Percentiles rank a stretch among this genome's conserved stretches.
Evolutionary conservation across 192 early-diverging fungal genomes (phyloP).

Genomic region (Dissophora ornata): DNA sequence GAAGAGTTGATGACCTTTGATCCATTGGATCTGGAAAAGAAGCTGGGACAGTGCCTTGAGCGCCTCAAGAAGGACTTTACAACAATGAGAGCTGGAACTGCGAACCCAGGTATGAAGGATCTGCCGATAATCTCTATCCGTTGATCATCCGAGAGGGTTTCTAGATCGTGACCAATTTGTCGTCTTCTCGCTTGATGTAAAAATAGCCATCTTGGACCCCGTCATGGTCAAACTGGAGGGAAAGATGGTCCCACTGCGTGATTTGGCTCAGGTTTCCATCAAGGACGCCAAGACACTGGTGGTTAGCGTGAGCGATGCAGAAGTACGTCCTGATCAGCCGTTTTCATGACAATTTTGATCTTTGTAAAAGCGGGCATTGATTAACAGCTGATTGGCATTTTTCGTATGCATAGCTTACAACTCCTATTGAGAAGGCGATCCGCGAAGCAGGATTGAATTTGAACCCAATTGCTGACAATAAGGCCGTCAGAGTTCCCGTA

Average conservation of each 20-base stretch:
- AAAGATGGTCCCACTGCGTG: slow-evolving; percentile 65
- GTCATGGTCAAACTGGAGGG: slow-evolving; percentile 71
- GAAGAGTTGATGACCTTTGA: slow-evolving; percentile 61
- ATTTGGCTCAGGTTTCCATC: slow-evolving; percentile 80
- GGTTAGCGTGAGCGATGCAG: slow-evolving; percentile 80
- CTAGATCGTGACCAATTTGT: too few species aligned
- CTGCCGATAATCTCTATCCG: too few species aligned
- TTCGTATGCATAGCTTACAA: slow-evolving; percentile 47
- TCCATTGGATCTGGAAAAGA: slow-evolving; percentile 64
- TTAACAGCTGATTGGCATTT: too few species aligned
- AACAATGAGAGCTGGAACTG: slow-evolving; percentile 74
- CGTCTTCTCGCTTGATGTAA: neutral
- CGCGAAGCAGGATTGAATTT: slow-evolving; percentile 80
- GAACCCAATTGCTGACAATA: slow-evolving; percentile 81
- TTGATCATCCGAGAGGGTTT: too few species aligned
- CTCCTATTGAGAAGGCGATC: slow-evolving; percentile 79
- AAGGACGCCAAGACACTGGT: slow-evolving; percentile 87
- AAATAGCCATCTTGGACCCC: slow-evolving; percentile 77
- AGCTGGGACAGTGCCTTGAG: slow-evolving; percentile 68
- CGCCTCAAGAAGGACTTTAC: slow-evolving; percentile 74
- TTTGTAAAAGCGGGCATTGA: too few species aligned
- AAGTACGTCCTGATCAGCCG: slow-evolving; percentile 55
- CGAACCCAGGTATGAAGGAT: slow-evolving; percentile 70
- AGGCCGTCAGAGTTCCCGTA: slow-evolving; percentile 79
- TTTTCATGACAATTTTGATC: too few species aligned